Base-by-base conservation (phyloP, 1,139 yeast species). In the Saccharomyces hybrid region DNA sequence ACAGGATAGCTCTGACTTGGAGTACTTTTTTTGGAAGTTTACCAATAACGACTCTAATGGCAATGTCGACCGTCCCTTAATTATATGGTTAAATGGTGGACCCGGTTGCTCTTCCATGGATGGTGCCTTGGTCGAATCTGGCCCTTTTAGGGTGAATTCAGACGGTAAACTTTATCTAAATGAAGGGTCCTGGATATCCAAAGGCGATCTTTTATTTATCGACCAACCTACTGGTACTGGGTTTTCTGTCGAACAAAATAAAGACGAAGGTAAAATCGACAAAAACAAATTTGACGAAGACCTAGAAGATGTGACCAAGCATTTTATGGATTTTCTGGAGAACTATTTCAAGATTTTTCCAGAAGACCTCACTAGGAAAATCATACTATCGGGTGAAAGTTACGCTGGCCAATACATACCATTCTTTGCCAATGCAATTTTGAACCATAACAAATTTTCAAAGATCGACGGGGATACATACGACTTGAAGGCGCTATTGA, bases 41-140 rank as follows among this genome's bases (percentile, higher is more conserved):
- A 72, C 73, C 47, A 61, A 63, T 9, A 60, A 61, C 46, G 57
- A 64, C 11, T 38, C 42, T 25, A 25, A 38, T 28, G 26, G n/a
- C 13, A 38, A 20, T 23, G 7, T 11, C 26, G 44, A 38, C 38
- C 60, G 75, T 47, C 74, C 80, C 32, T 74, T 88, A 20, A 76
- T 84, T 6, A 77, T 90, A 56, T 93, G 99, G 99, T 77, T 93
- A 31, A 93, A 95, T 69, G 99, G 99, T 47, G 96, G 96, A 0
- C 96, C 96, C 0, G 99, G 99, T 0, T 93, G 99, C 69, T 89
- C 97, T 2, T 89, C 96, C 0, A 83, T 93, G 95, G 99, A 93
- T 71, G 99, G 99, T 2, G 96, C 96, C 0, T 69, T 93, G 59
- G 82, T 93, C 81, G 99, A 95, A 69, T 73, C 84, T 2, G 99